Conservation (phyloP, 2,329 filamentous ascomycete species). For the Waltergamsia citrina region DNA sequence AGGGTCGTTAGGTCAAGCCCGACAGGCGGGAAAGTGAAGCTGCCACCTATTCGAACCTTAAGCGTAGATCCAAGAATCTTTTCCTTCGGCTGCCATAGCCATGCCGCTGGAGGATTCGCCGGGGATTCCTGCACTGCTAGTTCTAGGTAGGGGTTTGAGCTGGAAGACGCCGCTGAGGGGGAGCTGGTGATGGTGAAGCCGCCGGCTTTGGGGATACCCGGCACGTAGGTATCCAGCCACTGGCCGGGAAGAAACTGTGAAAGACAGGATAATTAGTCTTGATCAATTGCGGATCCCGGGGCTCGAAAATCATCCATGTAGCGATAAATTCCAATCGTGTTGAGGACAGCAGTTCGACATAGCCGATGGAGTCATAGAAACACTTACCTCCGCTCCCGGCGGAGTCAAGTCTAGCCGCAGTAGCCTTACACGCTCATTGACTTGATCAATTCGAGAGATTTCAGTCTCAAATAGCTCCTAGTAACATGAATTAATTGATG, state of each 20-base stretch:
- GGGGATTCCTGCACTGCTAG: constrained; percentile 68
- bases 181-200: constrained; percentile 84
- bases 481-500: no score
- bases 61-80: constrained; percentile 51
- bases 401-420: constrained; percentile 57
- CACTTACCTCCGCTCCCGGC: neutral
- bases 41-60: constrained; percentile 65
- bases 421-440: constrained; percentile 61
- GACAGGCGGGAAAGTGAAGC: constrained; percentile 68
- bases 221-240: constrained; percentile 79
- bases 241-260: constrained; percentile 76
- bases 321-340: no score
- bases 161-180: constrained; percentile 43
- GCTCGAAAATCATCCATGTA: no score
- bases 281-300: no score
- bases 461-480: constrained; percentile 51
- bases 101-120: constrained; percentile 62
- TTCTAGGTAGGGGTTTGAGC: constrained; percentile 49
- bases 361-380: no score
- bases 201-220: constrained; percentile 58
- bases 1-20: constrained; percentile 24
- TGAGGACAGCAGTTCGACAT: no score
- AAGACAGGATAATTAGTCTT: constrained; percentile 1
- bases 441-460: constrained; percentile 48
- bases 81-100: constrained; percentile 55